These are phyloP conservation scores for Pelargonium australe DNA, from an alignment of 441 rosid species.

Conservation along the genomic window DNA sequence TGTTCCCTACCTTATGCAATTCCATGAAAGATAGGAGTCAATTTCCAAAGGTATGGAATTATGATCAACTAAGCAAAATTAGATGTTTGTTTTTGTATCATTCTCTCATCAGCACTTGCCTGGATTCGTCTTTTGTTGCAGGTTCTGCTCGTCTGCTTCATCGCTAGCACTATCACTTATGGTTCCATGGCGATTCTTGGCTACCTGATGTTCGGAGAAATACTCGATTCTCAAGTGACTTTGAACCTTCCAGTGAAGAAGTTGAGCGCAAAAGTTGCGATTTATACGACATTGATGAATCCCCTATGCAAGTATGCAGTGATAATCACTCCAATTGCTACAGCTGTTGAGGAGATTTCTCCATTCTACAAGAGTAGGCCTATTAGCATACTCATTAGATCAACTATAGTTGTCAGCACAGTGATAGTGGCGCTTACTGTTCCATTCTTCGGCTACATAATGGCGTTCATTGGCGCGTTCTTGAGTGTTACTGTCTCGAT, in stretches of 20 bases:
- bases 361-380: constrained; percentile 21
- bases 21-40: constrained; percentile 63
- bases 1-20: constrained; percentile 58
- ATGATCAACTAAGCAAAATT: no score
- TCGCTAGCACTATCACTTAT: constrained; percentile 44
- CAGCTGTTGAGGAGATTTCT: constrained; percentile 36
- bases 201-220: constrained; percentile 57
- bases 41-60: constrained; percentile 45
- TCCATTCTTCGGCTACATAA: not conserved
- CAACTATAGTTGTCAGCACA: constrained; percentile 37
- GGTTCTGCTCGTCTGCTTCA: constrained; percentile 50
- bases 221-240: constrained; percentile 57
- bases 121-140: constrained; percentile 13
- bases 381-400: constrained; percentile 38
- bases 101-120: not conserved
- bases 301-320: constrained; percentile 63
- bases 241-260: constrained; percentile 49
- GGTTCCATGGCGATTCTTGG: constrained; percentile 58
- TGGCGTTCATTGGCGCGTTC: no score
- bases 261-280: constrained; percentile 45
- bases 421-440: not conserved
- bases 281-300: constrained; percentile 47
- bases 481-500: no score
- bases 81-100: no score
- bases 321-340: constrained; percentile 46